phyloP scores from a whole-genome alignment of 1,284 basidiomycete genomes.

The Phaffia rhodozyma region DNA sequence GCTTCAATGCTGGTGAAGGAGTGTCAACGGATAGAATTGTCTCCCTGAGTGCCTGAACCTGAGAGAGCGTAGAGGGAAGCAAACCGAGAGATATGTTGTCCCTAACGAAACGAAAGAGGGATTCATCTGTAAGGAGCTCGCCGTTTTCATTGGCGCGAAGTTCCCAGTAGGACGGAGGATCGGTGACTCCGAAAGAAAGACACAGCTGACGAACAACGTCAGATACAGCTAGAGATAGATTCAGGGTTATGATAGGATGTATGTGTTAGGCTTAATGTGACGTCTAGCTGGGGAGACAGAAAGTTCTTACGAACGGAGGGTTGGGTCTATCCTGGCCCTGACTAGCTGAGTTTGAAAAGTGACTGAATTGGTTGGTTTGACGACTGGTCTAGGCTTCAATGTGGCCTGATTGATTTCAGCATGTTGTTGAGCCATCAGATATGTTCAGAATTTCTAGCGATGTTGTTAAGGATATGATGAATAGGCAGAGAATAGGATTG shows the following conservation, averaged over 20 bases:
- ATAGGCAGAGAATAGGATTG: no score
- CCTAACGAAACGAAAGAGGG: constrained; percentile 67
- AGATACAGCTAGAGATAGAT: neutral
- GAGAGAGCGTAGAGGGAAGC: constrained; percentile 28
- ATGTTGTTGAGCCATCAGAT: no score
- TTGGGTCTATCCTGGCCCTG: constrained; percentile 13
- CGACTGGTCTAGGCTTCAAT: neutral
- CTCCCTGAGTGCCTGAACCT: constrained; percentile 20
- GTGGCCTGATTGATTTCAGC: neutral
- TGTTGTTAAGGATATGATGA: no score
- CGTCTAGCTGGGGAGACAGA: neutral
- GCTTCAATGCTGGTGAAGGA: constrained; percentile 32
- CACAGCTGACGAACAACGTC: constrained; percentile 13
- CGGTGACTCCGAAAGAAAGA: neutral
- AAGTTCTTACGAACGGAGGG: neutral
- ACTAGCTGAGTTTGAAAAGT: neutral
- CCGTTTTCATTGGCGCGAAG: constrained; percentile 52
- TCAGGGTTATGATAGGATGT: no score
- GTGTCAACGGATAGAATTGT: constrained; percentile 23
- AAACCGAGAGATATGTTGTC: constrained; percentile 67
- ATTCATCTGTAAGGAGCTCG: constrained; percentile 83
- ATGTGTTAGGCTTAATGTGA: neutral
- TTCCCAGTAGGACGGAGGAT: neutral
- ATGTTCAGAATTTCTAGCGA: no score
- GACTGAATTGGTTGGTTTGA: neutral